phyloP scores from a whole-genome alignment of 148 eudicot genomes.

The Vaccinium darrowii region DNA sequence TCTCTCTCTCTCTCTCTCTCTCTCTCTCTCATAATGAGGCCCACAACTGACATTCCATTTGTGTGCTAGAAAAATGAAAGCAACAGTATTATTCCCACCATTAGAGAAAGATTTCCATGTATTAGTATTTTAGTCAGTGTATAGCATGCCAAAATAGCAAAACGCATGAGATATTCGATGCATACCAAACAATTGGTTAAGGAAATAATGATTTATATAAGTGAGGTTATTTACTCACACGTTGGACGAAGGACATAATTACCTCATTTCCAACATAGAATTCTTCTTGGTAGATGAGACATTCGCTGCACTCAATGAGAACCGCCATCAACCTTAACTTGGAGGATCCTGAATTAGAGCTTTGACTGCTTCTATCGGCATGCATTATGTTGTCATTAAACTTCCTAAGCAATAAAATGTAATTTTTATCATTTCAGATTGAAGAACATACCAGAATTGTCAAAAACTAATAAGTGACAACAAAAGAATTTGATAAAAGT shows the following conservation, averaged over 20 bases:
- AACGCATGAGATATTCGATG: neutral
- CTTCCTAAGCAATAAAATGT: no score
- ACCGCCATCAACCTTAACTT: slow-evolving; percentile 61
- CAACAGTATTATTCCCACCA: no score
- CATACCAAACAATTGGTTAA: neutral
- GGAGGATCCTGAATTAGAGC: slow-evolving; percentile 88
- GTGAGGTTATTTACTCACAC: neutral
- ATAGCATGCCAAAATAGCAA: neutral
- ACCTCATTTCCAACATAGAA: slow-evolving; percentile 86
- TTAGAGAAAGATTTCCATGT: no score
- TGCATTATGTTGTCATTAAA: neutral
- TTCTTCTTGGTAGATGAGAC: slow-evolving; percentile 87
- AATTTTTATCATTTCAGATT: no score
- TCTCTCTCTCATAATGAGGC: no score
- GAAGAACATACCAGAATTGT: no score
- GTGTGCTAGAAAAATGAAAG: no score
- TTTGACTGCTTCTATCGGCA: slow-evolving; percentile 88
- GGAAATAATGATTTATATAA: neutral
- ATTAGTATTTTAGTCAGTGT: no score
- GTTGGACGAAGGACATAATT: slow-evolving; percentile 1
- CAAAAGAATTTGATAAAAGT: no score
- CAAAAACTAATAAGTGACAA: no score
- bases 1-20: no score
- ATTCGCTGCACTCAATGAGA: slow-evolving; percentile 91
- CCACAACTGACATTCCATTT: no score